Evolutionary conservation across 352 stramenopile genomes (phyloP).

Genomic region (Phytophthora lateralis): DNA sequence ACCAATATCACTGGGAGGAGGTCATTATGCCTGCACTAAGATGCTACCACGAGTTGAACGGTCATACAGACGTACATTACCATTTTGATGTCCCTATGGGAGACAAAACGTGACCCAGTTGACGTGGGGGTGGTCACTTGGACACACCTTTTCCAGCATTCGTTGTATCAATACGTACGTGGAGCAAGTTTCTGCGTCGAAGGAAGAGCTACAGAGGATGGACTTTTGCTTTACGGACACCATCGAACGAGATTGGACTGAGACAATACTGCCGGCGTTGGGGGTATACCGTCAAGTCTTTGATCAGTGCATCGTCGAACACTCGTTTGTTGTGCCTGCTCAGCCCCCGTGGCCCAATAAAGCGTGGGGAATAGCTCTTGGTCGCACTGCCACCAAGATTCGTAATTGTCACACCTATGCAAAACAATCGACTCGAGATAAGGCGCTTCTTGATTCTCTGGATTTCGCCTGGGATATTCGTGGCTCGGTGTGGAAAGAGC

Average conservation of each 20-base stretch:
- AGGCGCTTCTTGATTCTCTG: slow-evolving; percentile 36
- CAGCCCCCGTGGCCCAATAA: slow-evolving; percentile 30
- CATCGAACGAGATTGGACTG: slow-evolving; percentile 42
- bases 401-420: slow-evolving; percentile 31
- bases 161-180: slow-evolving; percentile 30
- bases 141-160: slow-evolving; percentile 40
- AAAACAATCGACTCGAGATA: slow-evolving; percentile 41
- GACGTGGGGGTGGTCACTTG: slow-evolving; percentile 33
- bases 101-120: slow-evolving; percentile 20
- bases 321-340: slow-evolving; percentile 34
- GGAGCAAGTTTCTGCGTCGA: slow-evolving; percentile 25
- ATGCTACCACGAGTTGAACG: slow-evolving; percentile 25
- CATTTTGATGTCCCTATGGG: slow-evolving; percentile 32
- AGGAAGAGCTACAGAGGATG: slow-evolving; percentile 36
- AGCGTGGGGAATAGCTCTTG: slow-evolving; percentile 31
- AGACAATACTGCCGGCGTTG: slow-evolving; percentile 44
- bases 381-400: slow-evolving; percentile 37
- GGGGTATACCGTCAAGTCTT: slow-evolving; percentile 27
- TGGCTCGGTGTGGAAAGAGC: slow-evolving; percentile 38
- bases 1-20: slow-evolving; percentile 27
- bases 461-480: slow-evolving; percentile 44
- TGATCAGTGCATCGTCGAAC: slow-evolving; percentile 35
- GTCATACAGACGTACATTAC: slow-evolving; percentile 32
- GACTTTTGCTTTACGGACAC: slow-evolving; percentile 49
- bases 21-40: slow-evolving; percentile 35